Percentiles rank a stretch among this genome's conserved stretches.
These are phyloP conservation scores for Penicillium roqueforti DNA, from an alignment of 495 filamentous ascomycete species.

Conservation along the genomic window DNA sequence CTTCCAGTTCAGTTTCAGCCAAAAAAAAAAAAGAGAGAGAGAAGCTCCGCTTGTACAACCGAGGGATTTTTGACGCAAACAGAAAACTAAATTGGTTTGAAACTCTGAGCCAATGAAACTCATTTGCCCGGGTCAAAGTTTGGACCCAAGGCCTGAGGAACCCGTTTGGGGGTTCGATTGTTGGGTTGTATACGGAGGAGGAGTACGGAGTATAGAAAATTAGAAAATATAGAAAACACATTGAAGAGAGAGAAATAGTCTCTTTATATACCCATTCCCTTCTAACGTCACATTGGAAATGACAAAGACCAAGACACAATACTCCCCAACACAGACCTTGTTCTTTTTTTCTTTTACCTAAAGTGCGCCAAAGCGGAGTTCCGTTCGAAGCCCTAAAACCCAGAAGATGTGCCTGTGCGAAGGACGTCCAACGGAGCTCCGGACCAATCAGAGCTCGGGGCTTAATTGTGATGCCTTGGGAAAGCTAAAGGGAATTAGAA, in stretches of 20 bases:
- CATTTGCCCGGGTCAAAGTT: slow-evolving; percentile 2
- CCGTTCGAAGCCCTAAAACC: not conserved
- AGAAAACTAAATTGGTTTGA: not conserved
- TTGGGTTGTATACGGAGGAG: not conserved
- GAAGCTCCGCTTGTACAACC: not conserved
- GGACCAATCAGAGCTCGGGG: slow-evolving; percentile 14
- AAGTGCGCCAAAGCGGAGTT: slow-evolving; percentile 10
- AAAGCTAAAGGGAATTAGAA: not conserved
- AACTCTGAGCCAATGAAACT: not conserved
- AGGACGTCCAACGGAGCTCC: slow-evolving; percentile 19
- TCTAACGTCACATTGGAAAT: not conserved
- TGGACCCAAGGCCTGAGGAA: slow-evolving; percentile 1
- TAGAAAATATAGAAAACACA: not conserved
- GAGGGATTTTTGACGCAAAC: slow-evolving; percentile 10
- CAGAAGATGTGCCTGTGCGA: not conserved
- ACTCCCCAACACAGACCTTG: not conserved
- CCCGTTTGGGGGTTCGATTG: not conserved
- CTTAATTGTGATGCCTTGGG: not conserved
- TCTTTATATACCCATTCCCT: not conserved
- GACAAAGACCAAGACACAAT: not conserved
- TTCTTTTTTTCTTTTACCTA: not conserved
- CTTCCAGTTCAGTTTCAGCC: not conserved
- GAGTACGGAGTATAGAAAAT: too few relatives aligned
- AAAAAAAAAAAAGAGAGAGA: not conserved
- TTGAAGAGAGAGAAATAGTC: not conserved